These are phyloP conservation scores for Choiromyces venosus DNA, from an alignment of 495 filamentous ascomycete species.

Conservation along the genomic window DNA sequence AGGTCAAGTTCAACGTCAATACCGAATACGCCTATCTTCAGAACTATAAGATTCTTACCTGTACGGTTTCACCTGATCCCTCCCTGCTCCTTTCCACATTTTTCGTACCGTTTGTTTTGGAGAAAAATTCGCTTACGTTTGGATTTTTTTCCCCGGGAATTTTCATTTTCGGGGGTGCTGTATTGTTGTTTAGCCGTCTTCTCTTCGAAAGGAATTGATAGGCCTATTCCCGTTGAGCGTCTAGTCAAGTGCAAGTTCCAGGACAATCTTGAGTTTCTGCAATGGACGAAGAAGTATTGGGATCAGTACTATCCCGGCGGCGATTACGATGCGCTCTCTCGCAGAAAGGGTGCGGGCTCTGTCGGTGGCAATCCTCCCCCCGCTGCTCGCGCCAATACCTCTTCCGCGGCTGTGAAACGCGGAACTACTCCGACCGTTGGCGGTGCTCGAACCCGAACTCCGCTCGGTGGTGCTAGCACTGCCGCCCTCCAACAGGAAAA, in stretches of 20 bases:
- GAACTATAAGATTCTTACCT: slow-evolving; percentile 95
- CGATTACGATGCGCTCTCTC: slow-evolving; percentile 83
- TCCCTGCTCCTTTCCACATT: background rate
- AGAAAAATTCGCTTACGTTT: background rate
- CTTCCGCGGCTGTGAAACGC: slow-evolving; percentile 52
- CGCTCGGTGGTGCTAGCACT: slow-evolving; percentile 52
- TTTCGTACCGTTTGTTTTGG: background rate
- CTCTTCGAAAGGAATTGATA: slow-evolving; percentile 76
- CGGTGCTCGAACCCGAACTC: slow-evolving; percentile 48
- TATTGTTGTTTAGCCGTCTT: slow-evolving; percentile 59
- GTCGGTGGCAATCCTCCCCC: slow-evolving; percentile 47
- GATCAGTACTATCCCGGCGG: slow-evolving; percentile 95
- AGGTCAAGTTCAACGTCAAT: slow-evolving; percentile 97
- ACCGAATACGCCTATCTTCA: slow-evolving; percentile 94
- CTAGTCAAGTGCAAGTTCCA: slow-evolving; percentile 99
- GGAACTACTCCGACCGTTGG: slow-evolving; percentile 70
- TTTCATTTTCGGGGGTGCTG: slow-evolving; percentile 10
- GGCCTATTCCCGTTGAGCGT: slow-evolving; percentile 75
- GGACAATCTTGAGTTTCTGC: slow-evolving; percentile 97
- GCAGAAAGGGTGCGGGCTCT: slow-evolving; percentile 73
- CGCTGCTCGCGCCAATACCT: slow-evolving; percentile 47
- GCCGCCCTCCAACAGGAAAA: slow-evolving; percentile 75
- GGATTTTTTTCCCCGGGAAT: slow-evolving; percentile 19
- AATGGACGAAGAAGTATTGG: slow-evolving; percentile 95
- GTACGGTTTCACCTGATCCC: slow-evolving; percentile 50